Evolutionary conservation across 2,329 filamentous ascomycete genomes (phyloP), one percentile per base, ranked within the genome.

Genomic region (Pseudopyrenochaeta lycopersici): DNA sequence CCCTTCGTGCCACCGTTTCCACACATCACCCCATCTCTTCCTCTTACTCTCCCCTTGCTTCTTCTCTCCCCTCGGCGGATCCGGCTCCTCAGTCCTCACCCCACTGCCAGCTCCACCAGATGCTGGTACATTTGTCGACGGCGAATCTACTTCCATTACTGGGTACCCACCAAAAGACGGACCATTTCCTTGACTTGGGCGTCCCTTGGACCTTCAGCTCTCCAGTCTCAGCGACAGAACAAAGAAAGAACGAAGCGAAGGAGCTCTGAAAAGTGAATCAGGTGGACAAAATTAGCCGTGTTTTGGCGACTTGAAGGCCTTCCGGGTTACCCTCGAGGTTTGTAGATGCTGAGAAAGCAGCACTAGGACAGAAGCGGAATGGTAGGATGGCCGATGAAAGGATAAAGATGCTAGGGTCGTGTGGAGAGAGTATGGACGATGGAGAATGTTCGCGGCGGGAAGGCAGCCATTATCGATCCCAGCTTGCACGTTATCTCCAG

Each of bases 331-430:
- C 23, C 23, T 54, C 38, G 43, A 17, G 43, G 39, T 46, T 51
- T 40, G 45, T 45, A 43, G 46, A 51, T 58, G 63, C 59, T 63
- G 58, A 63, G 52, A 44, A 59, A 64, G 49, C 50, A 48, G 31
- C 52, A 52, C 66, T 66, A 64, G 38, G 36, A 18, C 33, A 2
- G 36, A 51, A 44, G 33, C 40, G 12, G 36, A 12, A 39, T 39
- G 12, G 15, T n/a, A 21, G n/a, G n/a, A 20, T 11, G 23, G 20
- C 12, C 21, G 23, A 21, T 35, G 4, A 54, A 52, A 35, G 47
- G 18, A 50, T 32, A 35, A 29, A 50, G 50, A 49, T n/a, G 23
- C 15, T n/a, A 45, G n/a, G 15, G 15, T n/a, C 12, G 18, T 18
- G 12, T 15, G 31, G 30, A 41, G 11, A 31, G 14, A 17, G 18